phyloP scores from a whole-genome alignment of 768 basidiomycete genomes.

The Boletus vinaceobasis region DNA sequence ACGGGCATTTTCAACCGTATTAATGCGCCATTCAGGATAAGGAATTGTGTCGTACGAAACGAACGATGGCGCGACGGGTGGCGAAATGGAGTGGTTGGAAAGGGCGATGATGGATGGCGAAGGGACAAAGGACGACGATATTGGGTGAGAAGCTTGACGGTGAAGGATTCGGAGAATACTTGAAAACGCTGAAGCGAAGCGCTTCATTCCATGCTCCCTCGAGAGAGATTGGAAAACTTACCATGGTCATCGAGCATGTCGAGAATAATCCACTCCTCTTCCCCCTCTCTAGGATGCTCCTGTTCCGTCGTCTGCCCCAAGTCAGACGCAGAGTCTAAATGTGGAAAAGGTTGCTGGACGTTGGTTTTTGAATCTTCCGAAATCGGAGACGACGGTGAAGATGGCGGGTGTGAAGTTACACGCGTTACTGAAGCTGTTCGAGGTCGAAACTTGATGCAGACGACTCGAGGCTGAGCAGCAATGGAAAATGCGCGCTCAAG shows the following conservation, averaged over 20 bases:
- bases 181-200: slow-evolving; percentile 37
- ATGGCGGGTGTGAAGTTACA: slow-evolving; percentile 15
- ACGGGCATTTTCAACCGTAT: slow-evolving; percentile 48
- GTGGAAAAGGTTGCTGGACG: background rate
- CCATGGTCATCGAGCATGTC: slow-evolving; percentile 50
- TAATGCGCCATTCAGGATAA: slow-evolving; percentile 67
- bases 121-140: slow-evolving; percentile 43
- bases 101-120: slow-evolving; percentile 54
- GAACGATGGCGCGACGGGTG: slow-evolving; percentile 16
- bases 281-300: slow-evolving; percentile 5
- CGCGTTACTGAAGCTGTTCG: background rate
- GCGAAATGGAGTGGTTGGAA: slow-evolving; percentile 33
- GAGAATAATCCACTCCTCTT: slow-evolving; percentile 49
- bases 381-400: slow-evolving; percentile 27
- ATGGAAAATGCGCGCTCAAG: slow-evolving; percentile 32
- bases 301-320: slow-evolving; percentile 4
- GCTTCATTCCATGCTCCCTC: background rate
- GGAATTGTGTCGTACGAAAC: slow-evolving; percentile 39
- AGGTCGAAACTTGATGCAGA: slow-evolving; percentile 41
- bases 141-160: slow-evolving; percentile 34
- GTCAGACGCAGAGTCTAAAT: background rate
- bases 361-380: slow-evolving; percentile 10
- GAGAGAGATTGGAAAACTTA: slow-evolving; percentile 7
- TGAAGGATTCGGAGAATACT: slow-evolving; percentile 54
- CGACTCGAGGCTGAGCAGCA: slow-evolving; percentile 27